Percentiles rank a stretch among this genome's conserved stretches.
phyloP scores from a whole-genome alignment of 768 basidiomycete species.

The Boletus reticuloceps region DNA sequence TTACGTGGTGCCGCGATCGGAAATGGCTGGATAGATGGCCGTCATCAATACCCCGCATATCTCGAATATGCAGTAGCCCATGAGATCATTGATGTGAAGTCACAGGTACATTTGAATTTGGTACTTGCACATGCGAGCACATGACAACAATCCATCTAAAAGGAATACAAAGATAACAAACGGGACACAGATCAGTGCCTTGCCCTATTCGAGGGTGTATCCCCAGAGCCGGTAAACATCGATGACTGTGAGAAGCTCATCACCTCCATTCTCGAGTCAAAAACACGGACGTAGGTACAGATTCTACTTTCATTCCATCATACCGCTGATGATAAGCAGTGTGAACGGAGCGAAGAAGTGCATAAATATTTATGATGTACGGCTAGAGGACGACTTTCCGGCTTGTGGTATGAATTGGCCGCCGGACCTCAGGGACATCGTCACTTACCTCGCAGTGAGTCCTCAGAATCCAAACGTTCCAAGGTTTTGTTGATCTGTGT shows the following conservation, averaged over 20 bases:
- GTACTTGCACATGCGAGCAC: neutral
- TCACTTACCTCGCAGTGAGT: slow-evolving; percentile 77
- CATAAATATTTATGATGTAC: slow-evolving; percentile 93
- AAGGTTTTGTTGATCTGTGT: neutral
- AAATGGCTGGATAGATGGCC: slow-evolving; percentile 96
- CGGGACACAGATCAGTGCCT: slow-evolving; percentile 59
- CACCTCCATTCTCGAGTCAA: slow-evolving; percentile 35
- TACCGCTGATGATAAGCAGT: slow-evolving; percentile 36
- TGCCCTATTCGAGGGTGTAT: slow-evolving; percentile 34
- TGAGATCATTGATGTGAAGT: slow-evolving; percentile 69
- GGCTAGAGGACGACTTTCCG: slow-evolving; percentile 80
- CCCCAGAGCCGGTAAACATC: slow-evolving; percentile 55
- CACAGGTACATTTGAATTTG: slow-evolving; percentile 47
- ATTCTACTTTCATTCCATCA: neutral
- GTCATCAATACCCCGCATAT: slow-evolving; percentile 85
- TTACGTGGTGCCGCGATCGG: slow-evolving; percentile 87
- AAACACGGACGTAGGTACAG: slow-evolving; percentile 20
- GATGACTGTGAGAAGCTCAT: slow-evolving; percentile 61
- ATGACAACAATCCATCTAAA: slow-evolving; percentile 3
- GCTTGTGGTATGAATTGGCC: slow-evolving; percentile 99
- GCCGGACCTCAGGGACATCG: slow-evolving; percentile 73
- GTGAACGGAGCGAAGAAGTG: slow-evolving; percentile 72
- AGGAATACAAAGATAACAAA: slow-evolving; percentile 66
- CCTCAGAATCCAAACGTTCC: neutral
- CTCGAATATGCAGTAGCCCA: slow-evolving; percentile 81